phyloP scores from a whole-genome alignment of 108 stramenopile species.

The Ochromonas danica region DNA sequence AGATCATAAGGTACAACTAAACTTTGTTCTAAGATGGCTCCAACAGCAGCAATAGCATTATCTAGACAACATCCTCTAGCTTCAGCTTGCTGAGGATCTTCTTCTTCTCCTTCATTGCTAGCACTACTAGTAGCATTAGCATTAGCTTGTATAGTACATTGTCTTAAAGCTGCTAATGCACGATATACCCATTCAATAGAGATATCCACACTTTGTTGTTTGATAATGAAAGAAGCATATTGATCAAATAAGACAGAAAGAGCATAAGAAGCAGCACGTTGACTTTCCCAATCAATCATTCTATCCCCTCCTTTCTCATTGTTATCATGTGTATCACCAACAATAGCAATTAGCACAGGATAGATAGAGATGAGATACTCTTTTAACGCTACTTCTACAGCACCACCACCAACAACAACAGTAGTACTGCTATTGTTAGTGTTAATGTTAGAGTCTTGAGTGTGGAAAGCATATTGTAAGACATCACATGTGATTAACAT shows the following conservation, averaged over 20 bases:
- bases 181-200: neutral
- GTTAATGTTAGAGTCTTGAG: neutral
- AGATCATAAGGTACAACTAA: no score
- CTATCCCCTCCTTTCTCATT: neutral
- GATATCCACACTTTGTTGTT: neutral
- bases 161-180: neutral
- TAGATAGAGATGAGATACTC: neutral
- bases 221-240: neutral
- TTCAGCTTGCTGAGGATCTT: no score
- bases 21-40: neutral
- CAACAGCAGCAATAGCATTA: neutral
- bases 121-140: neutral
- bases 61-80: neutral
- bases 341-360: neutral
- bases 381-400: neutral
- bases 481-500: neutral
- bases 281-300: neutral
- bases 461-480: neutral
- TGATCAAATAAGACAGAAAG: neutral
- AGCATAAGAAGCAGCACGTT: neutral
- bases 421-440: neutral
- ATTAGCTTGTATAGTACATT: neutral
- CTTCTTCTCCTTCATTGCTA: neutral
- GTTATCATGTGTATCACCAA: neutral
- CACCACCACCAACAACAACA: neutral